These are phyloP conservation scores for Calonectria crousiana DNA, from an alignment of 2,329 filamentous ascomycete genomes.

Conservation along the genomic window DNA sequence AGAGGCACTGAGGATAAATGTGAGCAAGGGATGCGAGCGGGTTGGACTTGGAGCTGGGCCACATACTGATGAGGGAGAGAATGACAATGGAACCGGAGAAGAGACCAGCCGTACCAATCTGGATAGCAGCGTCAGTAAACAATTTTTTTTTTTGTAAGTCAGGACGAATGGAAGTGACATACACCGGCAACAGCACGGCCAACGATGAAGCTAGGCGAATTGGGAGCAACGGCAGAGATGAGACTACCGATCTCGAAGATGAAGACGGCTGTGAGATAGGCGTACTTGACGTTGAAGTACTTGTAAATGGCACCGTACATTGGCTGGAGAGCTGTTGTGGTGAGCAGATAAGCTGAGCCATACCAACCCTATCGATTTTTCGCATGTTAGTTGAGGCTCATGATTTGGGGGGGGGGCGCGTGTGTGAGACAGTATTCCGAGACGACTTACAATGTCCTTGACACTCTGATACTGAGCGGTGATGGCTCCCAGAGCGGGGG, in stretches of 20 bases:
- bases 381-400: constrained; percentile 27
- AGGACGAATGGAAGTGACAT: constrained; percentile 20
- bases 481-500: constrained; percentile 65
- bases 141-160: too few relatives aligned
- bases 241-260: constrained; percentile 60
- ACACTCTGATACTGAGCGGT: constrained; percentile 58
- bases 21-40: constrained; percentile 1
- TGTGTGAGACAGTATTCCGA: not conserved
- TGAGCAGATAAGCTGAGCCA: constrained; percentile 62
- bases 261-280: constrained; percentile 57
- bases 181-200: constrained; percentile 64
- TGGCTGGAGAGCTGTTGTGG: constrained; percentile 62
- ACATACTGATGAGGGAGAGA: constrained; percentile 55
- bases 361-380: constrained; percentile 58
- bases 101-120: constrained; percentile 63
- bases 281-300: constrained; percentile 61
- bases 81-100: constrained; percentile 64
- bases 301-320: constrained; percentile 64
- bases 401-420: too few relatives aligned
- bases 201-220: constrained; percentile 62
- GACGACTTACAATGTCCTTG: constrained; percentile 57
- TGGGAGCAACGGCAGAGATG: constrained; percentile 58
- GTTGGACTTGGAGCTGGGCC: not conserved
- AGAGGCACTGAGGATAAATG: constrained; percentile 58
- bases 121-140: constrained; percentile 19